These are phyloP conservation scores for Coniochaeta sp. DNA, from an alignment of 2,329 filamentous ascomycete species.

Conservation along the genomic window DNA sequence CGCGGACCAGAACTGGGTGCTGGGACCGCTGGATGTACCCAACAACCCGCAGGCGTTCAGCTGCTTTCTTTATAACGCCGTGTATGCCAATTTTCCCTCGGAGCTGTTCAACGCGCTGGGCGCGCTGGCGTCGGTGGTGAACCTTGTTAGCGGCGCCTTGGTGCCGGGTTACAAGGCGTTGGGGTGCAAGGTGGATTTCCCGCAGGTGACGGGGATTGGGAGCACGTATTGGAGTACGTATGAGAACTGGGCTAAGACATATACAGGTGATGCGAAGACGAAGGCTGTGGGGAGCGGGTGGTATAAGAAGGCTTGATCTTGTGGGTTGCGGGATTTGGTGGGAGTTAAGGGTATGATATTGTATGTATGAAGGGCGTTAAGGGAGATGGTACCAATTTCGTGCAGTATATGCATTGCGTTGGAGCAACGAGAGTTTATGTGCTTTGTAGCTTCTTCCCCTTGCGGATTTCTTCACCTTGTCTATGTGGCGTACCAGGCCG, in stretches of 20 bases:
- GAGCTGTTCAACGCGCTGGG: constrained; percentile 8
- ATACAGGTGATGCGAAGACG: background rate
- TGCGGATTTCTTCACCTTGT: no score
- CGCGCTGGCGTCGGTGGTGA: constrained; percentile 6
- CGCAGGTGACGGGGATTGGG: constrained; percentile 4
- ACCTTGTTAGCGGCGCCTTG: constrained; percentile 5
- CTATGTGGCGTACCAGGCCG: no score
- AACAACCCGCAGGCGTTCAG: constrained; percentile 8
- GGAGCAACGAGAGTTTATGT: background rate
- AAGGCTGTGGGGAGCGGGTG: background rate
- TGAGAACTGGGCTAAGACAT: background rate
- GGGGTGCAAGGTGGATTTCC: constrained; percentile 8
- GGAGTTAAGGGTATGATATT: background rate
- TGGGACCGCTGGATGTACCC: constrained; percentile 8
- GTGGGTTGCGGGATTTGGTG: background rate
- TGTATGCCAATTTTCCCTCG: constrained; percentile 10
- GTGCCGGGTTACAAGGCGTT: constrained; percentile 9
- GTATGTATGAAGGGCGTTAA: background rate
- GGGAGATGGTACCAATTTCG: background rate
- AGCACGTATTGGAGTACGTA: background rate
- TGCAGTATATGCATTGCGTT: background rate
- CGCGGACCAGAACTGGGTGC: constrained; percentile 8
- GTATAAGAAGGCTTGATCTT: background rate
- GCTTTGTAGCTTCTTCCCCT: no score
- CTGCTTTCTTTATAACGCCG: constrained; percentile 12